Conservation (phyloP, 345 rosid genomes). For the Gossypioides kirkii region DNA sequence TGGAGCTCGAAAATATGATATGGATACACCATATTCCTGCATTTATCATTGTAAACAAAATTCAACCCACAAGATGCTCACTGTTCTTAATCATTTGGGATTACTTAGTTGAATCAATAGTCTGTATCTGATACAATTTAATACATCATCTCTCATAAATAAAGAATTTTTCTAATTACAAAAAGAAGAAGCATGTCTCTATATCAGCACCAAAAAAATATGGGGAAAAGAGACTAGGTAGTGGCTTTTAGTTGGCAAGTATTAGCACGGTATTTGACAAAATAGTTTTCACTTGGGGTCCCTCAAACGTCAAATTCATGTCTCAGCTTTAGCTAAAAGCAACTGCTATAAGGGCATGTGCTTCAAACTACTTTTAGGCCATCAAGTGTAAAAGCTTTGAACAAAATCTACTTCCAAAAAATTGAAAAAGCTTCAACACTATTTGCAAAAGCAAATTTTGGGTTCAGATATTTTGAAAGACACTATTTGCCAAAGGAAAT, state of each 20-base stretch:
- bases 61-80: neutral
- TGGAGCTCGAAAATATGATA: slow-evolving; percentile 72
- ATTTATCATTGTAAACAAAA: neutral
- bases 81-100: neutral
- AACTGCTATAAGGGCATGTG: neutral
- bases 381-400: neutral
- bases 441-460: neutral
- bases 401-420: neutral
- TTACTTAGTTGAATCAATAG: neutral
- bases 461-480: neutral
- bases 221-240: neutral
- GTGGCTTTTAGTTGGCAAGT: slow-evolving; percentile 3
- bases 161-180: too few relatives aligned
- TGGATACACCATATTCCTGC: slow-evolving; percentile 77
- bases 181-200: too few relatives aligned
- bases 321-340: too few relatives aligned
- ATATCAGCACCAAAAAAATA: neutral
- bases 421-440: neutral
- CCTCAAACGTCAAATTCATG: neutral
- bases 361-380: slow-evolving; percentile 6
- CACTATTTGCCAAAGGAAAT: neutral
- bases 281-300: slow-evolving; percentile 6
- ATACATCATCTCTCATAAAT: too few relatives aligned
- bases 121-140: too few relatives aligned
- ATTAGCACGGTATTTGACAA: neutral